phyloP scores from a whole-genome alignment of 352 stramenopile genomes.

The Phytopythium helicoides region DNA sequence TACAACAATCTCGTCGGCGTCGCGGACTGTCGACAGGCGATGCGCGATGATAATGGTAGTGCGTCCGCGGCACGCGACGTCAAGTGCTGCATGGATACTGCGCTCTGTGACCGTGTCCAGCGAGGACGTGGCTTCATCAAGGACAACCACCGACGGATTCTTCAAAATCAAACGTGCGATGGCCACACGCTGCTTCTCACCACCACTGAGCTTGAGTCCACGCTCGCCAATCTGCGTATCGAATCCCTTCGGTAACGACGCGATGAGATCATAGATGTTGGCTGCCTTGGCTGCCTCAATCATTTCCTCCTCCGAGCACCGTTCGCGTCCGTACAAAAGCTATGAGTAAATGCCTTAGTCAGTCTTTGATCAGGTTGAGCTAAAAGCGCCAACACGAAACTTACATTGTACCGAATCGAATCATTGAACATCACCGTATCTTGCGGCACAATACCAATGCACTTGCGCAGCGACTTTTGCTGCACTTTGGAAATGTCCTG shows the following conservation, averaged over 20 bases:
- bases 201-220: conserved; percentile 74
- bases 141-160: conserved; percentile 69
- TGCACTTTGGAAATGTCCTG: conserved; percentile 86
- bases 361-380: background rate
- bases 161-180: conserved; percentile 81
- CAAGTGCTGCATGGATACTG: conserved; percentile 62
- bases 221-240: conserved; percentile 88
- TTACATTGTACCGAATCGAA: conserved; percentile 95
- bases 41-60: conserved; percentile 83
- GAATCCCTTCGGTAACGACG: conserved; percentile 87
- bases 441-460: conserved; percentile 96
- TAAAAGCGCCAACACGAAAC: conserved; percentile 7
- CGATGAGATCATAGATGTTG: conserved; percentile 94
- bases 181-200: conserved; percentile 82
- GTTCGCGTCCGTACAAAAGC: conserved; percentile 88
- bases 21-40: conserved; percentile 72
- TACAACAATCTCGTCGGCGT: conserved; percentile 71
- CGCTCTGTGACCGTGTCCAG: conserved; percentile 75
- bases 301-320: conserved; percentile 90
- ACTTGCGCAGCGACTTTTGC: conserved; percentile 86
- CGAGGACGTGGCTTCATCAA: conserved; percentile 79
- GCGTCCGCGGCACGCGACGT: conserved; percentile 42
- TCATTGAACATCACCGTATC: conserved; percentile 98
- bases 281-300: conserved; percentile 87
- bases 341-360: conserved; percentile 22